Evolutionary conservation across 345 rosid species (phyloP).

Genomic region (Populus deltoides): DNA sequence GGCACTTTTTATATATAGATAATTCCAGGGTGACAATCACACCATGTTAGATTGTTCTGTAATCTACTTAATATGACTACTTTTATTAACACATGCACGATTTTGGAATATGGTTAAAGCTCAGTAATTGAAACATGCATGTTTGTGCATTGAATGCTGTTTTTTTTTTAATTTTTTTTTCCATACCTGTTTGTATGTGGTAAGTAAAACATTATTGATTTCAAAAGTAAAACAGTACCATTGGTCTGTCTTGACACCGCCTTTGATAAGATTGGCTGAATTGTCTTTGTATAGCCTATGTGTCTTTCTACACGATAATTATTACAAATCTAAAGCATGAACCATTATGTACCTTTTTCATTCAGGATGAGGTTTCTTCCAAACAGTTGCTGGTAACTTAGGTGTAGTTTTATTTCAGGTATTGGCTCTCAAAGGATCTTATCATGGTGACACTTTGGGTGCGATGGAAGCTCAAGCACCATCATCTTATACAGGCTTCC

Average conservation of each 20-base stretch:
- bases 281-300: neutral
- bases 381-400: neutral
- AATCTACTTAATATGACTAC: too few species aligned
- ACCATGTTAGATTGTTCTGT: too few species aligned
- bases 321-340: neutral
- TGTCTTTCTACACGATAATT: neutral
- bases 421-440: conserved; percentile 86
- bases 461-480: conserved; percentile 99
- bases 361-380: neutral
- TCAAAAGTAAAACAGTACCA: too few species aligned
- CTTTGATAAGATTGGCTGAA: neutral
- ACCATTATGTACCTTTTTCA: neutral
- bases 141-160: neutral
- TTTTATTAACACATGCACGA: neutral
- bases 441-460: conserved; percentile 97
- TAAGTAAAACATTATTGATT: neutral
- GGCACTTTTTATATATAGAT: too few species aligned
- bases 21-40: too few species aligned
- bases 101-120: neutral
- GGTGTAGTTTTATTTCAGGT: conserved; percentile 42
- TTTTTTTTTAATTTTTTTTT: too few species aligned
- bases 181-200: neutral
- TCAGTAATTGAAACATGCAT: neutral
- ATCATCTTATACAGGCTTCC: conserved; percentile 80
- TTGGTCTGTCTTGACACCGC: neutral